These are phyloP conservation scores for Alternaria dauci DNA, from an alignment of 2,329 filamentous ascomycete species.

Conservation along the genomic window DNA sequence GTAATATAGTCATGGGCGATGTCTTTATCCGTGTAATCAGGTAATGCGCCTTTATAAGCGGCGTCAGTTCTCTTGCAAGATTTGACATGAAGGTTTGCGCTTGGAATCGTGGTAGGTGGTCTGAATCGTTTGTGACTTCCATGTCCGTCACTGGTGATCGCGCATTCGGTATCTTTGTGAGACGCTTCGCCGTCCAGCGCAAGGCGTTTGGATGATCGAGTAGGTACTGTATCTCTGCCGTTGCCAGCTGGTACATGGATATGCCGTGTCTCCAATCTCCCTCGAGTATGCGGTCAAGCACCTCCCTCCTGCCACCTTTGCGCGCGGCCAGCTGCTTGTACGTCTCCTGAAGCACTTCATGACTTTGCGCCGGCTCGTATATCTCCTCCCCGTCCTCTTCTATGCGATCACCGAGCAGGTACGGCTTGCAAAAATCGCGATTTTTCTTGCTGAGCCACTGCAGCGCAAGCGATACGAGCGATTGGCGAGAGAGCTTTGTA, in stretches of 20 bases:
- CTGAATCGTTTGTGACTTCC: conserved; percentile 51
- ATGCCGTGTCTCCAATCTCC: conserved; percentile 66
- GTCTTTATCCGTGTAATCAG: conserved; percentile 75
- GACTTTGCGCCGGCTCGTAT: conserved; percentile 71
- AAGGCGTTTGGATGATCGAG: conserved; percentile 61
- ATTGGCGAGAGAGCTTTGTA: conserved; percentile 73
- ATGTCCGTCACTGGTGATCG: conserved; percentile 38
- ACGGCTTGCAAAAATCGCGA: conserved; percentile 66
- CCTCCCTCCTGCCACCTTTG: conserved; percentile 62
- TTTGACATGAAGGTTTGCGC: conserved; percentile 80
- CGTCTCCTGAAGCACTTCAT: conserved; percentile 69
- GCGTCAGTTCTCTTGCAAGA: conserved; percentile 76
- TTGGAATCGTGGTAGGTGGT: conserved; percentile 73
- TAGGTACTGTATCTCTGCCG: conserved; percentile 62
- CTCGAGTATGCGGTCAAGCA: conserved; percentile 64
- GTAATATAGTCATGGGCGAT: conserved; percentile 75
- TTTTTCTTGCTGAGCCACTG: conserved; percentile 79
- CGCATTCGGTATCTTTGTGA: conserved; percentile 48
- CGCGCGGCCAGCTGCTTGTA: conserved; percentile 52
- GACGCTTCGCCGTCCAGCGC: conserved; percentile 63
- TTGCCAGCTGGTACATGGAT: conserved; percentile 64
- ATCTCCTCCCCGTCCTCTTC: conserved; percentile 66
- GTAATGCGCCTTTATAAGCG: conserved; percentile 84
- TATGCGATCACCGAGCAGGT: conserved; percentile 56
- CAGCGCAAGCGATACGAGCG: conserved; percentile 75